phyloP scores from a whole-genome alignment of 2,329 filamentous ascomycete genomes.

The Trichophyton simii region DNA sequence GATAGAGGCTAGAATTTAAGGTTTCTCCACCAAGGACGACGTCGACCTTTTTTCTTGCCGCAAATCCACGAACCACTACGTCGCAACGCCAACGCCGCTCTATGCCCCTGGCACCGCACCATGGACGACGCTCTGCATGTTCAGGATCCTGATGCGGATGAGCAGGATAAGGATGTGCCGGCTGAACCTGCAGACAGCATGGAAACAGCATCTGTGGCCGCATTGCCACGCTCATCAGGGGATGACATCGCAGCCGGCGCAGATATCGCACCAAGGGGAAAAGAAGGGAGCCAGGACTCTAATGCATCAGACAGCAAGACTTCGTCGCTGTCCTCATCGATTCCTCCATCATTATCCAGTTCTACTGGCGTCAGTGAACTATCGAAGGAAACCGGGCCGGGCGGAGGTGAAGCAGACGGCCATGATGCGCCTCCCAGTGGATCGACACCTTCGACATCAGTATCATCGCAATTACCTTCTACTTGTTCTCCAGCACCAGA shows the following conservation, averaged over 20 bases:
- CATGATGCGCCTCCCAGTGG: conserved; percentile 21
- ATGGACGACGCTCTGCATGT: background rate
- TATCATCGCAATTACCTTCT: conserved; percentile 16
- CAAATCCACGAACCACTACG: background rate
- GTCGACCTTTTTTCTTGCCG: background rate
- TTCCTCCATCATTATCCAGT: conserved; percentile 5
- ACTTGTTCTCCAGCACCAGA: conserved; percentile 13
- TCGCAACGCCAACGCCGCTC: background rate
- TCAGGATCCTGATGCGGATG: background rate
- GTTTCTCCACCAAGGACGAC: background rate
- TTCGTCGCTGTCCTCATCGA: background rate
- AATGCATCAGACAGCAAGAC: background rate
- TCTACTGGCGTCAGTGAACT: conserved; percentile 14
- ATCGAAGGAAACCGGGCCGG: conserved; percentile 15
- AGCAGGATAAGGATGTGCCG: background rate
- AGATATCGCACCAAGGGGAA: background rate
- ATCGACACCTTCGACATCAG: conserved; percentile 21
- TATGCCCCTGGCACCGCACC: background rate
- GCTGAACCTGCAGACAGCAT: background rate
- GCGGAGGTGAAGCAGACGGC: conserved; percentile 12
- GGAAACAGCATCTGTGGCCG: background rate
- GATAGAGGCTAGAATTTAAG: background rate
- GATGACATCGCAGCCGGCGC: background rate
- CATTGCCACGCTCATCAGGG: background rate
- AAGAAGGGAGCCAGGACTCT: background rate